These are phyloP conservation scores for Crithidia expoeki DNA, from an alignment of 208 protist species.

Conservation along the genomic window DNA sequence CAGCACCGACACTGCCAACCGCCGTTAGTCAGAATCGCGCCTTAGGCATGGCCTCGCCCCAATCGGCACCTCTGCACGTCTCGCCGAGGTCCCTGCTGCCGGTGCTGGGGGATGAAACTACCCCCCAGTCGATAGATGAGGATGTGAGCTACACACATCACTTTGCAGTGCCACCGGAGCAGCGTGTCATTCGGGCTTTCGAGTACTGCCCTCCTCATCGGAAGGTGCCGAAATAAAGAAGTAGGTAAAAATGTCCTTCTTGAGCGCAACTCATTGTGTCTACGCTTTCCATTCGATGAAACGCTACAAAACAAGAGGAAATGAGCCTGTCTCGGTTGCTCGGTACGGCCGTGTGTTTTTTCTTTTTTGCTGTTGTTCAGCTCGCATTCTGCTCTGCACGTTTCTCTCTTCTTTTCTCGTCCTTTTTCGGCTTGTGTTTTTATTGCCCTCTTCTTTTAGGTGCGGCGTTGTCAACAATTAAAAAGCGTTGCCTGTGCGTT, in stretches of 20 bases:
- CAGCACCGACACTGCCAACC: background rate
- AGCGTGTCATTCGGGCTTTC: slow-evolving; percentile 61
- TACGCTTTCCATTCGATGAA: background rate
- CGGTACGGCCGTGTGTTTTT: too few species aligned
- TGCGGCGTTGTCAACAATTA: too few species aligned
- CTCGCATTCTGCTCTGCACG: too few species aligned
- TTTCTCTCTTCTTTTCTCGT: too few species aligned
- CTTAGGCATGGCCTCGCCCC: background rate
- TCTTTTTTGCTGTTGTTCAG: too few species aligned
- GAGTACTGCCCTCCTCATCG: slow-evolving; percentile 60
- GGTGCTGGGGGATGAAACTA: background rate
- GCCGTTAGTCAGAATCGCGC: background rate
- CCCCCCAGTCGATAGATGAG: background rate
- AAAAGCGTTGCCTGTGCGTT: too few species aligned
- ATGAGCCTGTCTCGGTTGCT: too few species aligned
- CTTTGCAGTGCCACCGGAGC: slow-evolving; percentile 42
- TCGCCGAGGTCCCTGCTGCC: background rate
- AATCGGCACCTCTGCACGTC: background rate
- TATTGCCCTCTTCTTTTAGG: too few species aligned
- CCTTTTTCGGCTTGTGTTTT: too few species aligned
- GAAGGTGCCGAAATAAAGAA: slow-evolving; percentile 13
- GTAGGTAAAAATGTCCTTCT: slow-evolving; percentile 1
- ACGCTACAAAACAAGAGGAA: too few species aligned
- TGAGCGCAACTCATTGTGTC: background rate
- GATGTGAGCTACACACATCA: slow-evolving; percentile 43